Conservation (phyloP, 73 alveolate species). For the Paramecium primaurelia region DNA sequence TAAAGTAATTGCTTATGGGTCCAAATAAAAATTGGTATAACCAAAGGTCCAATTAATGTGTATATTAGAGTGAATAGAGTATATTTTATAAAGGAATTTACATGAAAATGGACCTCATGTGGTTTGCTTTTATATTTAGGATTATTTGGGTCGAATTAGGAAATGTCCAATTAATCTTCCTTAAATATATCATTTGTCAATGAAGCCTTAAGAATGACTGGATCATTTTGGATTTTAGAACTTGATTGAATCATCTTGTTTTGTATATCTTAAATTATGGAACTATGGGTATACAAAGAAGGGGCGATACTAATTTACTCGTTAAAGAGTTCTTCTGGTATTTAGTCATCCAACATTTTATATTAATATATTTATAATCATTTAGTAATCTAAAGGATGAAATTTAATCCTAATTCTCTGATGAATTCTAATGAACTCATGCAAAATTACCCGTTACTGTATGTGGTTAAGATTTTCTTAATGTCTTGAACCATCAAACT, state of each 20-base stretch:
- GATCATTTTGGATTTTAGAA: neutral
- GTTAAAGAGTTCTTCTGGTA: neutral
- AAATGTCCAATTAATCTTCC: neutral
- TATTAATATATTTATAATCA: neutral
- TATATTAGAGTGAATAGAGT: neutral
- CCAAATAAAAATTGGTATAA: neutral
- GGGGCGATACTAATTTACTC: neutral
- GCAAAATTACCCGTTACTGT: neutral
- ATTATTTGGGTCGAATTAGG: neutral
- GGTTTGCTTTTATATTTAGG: conserved; percentile 19
- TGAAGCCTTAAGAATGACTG: neutral
- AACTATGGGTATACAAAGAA: neutral
- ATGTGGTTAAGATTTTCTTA: neutral
- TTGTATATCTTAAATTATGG: neutral
- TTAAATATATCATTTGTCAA: neutral
- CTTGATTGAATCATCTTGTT: neutral
- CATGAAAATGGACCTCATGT: neutral
- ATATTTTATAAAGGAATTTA: neutral
- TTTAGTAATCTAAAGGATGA: neutral
- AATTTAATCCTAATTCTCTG: neutral
- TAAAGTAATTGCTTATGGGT: neutral
- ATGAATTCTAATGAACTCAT: neutral
- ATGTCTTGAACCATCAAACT: neutral
- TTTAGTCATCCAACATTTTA: neutral
- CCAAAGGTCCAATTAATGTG: neutral